Conservation (phyloP, 2,329 filamentous ascomycete species). For the Scleromitrula shiraiana region DNA sequence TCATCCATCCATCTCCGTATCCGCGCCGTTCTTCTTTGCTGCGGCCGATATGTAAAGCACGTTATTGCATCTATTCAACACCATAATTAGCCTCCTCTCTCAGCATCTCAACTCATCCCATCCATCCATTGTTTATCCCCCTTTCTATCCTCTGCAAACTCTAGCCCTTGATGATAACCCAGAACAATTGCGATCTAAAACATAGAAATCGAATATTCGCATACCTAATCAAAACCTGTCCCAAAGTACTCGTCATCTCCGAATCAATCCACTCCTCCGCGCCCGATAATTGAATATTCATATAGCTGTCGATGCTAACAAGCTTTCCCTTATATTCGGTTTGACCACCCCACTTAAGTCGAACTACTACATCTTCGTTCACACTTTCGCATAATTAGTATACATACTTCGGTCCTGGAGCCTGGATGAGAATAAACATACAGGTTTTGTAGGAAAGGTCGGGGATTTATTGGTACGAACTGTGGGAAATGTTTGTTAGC, state of each 20-base stretch:
- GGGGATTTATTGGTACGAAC: conserved; percentile 94
- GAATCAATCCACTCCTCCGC: conserved; percentile 90
- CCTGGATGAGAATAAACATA: conserved; percentile 39
- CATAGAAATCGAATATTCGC: conserved; percentile 18
- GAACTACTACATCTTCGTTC: conserved; percentile 82
- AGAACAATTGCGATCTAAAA: neutral
- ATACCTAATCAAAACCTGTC: conserved; percentile 86
- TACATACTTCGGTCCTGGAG: neutral
- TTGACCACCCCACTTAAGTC: conserved; percentile 87
- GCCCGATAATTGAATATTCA: conserved; percentile 91
- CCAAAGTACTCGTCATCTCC: conserved; percentile 75
- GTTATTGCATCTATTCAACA: conserved; percentile 69
- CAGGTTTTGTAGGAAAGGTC: conserved; percentile 91
- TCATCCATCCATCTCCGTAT: conserved; percentile 50
- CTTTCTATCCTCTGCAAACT: neutral
- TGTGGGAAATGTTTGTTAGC: conserved; percentile 31
- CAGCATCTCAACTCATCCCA: neutral
- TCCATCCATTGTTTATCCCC: neutral
- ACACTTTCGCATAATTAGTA: conserved; percentile 45
- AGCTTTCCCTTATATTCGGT: conserved; percentile 94
- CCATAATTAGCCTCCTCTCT: neutral
- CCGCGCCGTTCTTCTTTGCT: conserved; percentile 39
- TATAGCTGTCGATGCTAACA: conserved; percentile 93
- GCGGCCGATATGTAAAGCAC: conserved; percentile 81
- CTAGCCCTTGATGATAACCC: too few species aligned